Conservation (phyloP, 1,139 yeast genomes). For the Blastobotrys petasosporus region DNA sequence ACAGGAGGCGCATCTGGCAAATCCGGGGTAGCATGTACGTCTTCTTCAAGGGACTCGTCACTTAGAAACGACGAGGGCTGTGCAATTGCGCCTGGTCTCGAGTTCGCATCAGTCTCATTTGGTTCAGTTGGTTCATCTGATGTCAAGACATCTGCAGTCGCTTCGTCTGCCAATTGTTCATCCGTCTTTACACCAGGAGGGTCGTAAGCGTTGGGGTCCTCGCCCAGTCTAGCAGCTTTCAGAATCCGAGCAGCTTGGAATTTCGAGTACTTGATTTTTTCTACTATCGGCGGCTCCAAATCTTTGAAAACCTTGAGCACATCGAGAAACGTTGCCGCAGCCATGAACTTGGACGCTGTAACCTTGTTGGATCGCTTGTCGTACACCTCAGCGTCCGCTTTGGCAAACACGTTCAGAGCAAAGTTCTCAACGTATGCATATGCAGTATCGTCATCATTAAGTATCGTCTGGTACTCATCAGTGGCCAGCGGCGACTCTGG, state of each 20-base stretch:
- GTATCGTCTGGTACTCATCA: constrained; percentile 41
- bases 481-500: constrained; percentile 15
- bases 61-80: constrained; percentile 4
- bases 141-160: too few species aligned
- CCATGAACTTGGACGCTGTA: constrained; percentile 45
- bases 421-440: constrained; percentile 56
- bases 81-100: neutral
- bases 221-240: constrained; percentile 40
- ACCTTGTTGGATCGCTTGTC: constrained; percentile 33
- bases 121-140: constrained; percentile 3
- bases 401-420: constrained; percentile 54
- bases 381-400: constrained; percentile 43
- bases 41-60: neutral
- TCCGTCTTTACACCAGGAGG: constrained; percentile 29
- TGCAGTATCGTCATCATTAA: constrained; percentile 53
- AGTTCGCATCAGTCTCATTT: constrained; percentile 1
- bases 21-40: constrained; percentile 4
- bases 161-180: constrained; percentile 14
- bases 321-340: constrained; percentile 46
- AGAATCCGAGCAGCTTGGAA: constrained; percentile 53
- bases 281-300: constrained; percentile 28
- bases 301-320: constrained; percentile 39
- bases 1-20: constrained; percentile 17
- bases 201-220: constrained; percentile 48
- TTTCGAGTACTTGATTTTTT: constrained; percentile 50